Percentiles rank a stretch among this genome's conserved stretches.
Conservation (phyloP, 2,329 filamentous ascomycete genomes). For the Ceratocystiopsis minuta region DNA sequence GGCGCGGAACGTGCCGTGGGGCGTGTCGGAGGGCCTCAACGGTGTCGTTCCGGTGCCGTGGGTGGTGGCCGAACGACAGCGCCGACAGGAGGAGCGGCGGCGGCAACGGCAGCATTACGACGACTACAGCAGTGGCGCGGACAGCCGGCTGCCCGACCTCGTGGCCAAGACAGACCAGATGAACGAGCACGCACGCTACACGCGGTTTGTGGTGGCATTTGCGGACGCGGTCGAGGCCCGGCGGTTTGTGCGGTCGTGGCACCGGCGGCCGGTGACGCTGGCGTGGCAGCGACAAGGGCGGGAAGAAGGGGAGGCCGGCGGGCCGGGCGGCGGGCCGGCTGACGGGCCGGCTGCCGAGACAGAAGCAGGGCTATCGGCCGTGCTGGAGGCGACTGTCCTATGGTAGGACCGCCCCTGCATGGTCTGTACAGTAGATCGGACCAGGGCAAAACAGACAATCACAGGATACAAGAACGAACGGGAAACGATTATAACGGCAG, state of each 20-base stretch:
- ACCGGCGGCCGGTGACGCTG: conserved; percentile 19
- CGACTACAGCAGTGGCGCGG: conserved; percentile 1
- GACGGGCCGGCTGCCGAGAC: neutral
- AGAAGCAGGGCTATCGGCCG: conserved; percentile 1
- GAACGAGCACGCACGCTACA: conserved; percentile 17
- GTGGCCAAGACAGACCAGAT: conserved; percentile 11
- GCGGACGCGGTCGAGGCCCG: conserved; percentile 33
- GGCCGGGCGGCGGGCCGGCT: conserved; percentile 6
- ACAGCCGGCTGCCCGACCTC: conserved; percentile 4
- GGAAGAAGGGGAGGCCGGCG: neutral
- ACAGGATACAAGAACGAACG: neutral
- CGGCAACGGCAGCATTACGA: neutral
- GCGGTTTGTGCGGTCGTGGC: conserved; percentile 28
- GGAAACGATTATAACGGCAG: too few relatives aligned
- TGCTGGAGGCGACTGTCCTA: conserved; percentile 14
- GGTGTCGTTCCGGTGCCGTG: conserved; percentile 11
- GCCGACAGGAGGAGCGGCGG: conserved; percentile 6
- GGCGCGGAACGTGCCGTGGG: conserved; percentile 23
- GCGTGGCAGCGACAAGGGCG: conserved; percentile 10
- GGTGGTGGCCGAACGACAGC: conserved; percentile 7
- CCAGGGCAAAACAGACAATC: neutral
- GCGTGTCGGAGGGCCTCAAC: conserved; percentile 8
- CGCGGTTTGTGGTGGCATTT: conserved; percentile 37
- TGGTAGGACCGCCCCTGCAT: conserved; percentile 8
- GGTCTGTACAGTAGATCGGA: too few relatives aligned